Conservation (phyloP, 148 eudicot genomes). For the Pharnaceum exiguum region DNA sequence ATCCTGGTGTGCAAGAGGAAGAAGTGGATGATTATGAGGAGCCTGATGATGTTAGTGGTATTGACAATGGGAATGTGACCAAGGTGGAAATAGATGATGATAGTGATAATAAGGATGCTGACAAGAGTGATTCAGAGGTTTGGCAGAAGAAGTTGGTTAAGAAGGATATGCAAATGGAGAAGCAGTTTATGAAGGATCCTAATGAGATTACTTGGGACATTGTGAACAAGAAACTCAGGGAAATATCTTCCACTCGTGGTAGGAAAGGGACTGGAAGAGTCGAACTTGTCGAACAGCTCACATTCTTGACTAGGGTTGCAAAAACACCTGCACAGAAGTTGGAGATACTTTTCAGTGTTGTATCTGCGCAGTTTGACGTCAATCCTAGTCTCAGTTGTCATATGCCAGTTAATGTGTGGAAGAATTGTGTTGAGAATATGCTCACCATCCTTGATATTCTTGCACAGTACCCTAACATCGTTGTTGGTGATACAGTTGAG, state of each 20-base stretch:
- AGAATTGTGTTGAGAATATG: constrained; percentile 82
- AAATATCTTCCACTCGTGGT: constrained; percentile 77
- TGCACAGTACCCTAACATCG: constrained; percentile 60
- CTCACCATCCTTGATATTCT: constrained; percentile 66
- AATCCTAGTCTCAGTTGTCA: constrained; percentile 72
- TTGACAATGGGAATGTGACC: constrained; percentile 35
- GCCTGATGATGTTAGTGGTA: constrained; percentile 30
- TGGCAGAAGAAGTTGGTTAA: constrained; percentile 57
- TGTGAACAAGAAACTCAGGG: constrained; percentile 84
- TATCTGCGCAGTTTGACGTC: constrained; percentile 90
- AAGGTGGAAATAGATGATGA: constrained; percentile 29
- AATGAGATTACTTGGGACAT: constrained; percentile 60
- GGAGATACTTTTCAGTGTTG: constrained; percentile 76
- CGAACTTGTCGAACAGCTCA: constrained; percentile 89
- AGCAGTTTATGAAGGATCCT: constrained; percentile 50
- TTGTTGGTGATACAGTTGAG: constrained; percentile 77
- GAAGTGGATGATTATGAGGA: constrained; percentile 28
- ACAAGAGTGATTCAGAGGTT: no score
- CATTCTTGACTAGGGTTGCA: constrained; percentile 82
- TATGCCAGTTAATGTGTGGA: constrained; percentile 84
- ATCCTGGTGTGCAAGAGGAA: constrained; percentile 63
- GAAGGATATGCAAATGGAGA: constrained; percentile 70
- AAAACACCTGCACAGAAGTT: constrained; percentile 96
- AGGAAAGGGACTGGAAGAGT: constrained; percentile 81
- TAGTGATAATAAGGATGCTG: constrained; percentile 26